These are phyloP conservation scores for Coemansia erecta DNA, from an alignment of 192 early-diverging fungal species.

Conservation along the genomic window DNA sequence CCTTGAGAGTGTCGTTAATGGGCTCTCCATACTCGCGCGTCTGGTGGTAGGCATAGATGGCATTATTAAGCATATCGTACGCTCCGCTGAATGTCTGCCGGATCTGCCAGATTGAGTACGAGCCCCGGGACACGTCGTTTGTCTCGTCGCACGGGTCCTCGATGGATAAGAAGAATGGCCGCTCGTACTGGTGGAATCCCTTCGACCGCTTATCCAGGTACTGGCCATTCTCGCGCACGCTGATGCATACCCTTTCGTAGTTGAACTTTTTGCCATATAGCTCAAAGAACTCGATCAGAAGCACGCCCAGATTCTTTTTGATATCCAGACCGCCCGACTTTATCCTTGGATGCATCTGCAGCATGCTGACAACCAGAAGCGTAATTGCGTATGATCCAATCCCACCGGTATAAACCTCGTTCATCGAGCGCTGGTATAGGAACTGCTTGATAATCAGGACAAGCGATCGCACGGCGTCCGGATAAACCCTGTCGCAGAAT, in stretches of 20 bases:
- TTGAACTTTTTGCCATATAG: slow-evolving; percentile 83
- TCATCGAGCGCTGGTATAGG: slow-evolving; percentile 65
- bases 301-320: slow-evolving; percentile 74
- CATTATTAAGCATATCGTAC: slow-evolving; percentile 48
- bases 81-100: slow-evolving; percentile 50
- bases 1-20: slow-evolving; percentile 33
- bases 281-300: slow-evolving; percentile 93
- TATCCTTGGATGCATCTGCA: slow-evolving; percentile 85
- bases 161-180: slow-evolving; percentile 54
- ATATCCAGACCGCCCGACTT: slow-evolving; percentile 62
- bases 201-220: slow-evolving; percentile 54
- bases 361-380: slow-evolving; percentile 71
- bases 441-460: slow-evolving; percentile 86
- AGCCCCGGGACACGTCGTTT: slow-evolving; percentile 58
- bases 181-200: slow-evolving; percentile 18
- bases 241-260: slow-evolving; percentile 64
- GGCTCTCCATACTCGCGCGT: slow-evolving; percentile 46
- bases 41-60: slow-evolving; percentile 52
- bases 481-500: slow-evolving; percentile 58
- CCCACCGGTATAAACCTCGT: slow-evolving; percentile 88
- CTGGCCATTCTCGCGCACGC: slow-evolving; percentile 53
- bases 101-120: slow-evolving; percentile 47
- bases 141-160: slow-evolving; percentile 56
- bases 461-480: slow-evolving; percentile 62
- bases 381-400: slow-evolving; percentile 83